A percentile compares a stretch with the other conserved stretches of the same genome.
phyloP scores from a whole-genome alignment of 768 basidiomycete genomes.

The Cyclocybe aegerita region DNA sequence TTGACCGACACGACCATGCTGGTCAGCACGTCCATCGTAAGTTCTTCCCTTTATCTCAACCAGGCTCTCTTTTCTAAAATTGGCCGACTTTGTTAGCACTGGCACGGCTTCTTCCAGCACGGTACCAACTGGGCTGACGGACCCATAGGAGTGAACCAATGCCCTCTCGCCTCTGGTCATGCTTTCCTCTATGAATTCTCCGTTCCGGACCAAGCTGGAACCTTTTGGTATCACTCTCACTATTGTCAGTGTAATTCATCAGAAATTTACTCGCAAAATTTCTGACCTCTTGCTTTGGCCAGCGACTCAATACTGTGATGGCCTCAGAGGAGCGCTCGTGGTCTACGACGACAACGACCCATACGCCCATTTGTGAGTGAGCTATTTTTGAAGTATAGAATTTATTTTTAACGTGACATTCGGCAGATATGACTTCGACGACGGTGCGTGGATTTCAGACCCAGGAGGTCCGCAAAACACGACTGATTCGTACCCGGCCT shows the following conservation, averaged over 20 bases:
- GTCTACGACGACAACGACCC: slow-evolving; percentile 44
- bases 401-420: background rate
- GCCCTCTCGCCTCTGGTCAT: slow-evolving; percentile 37
- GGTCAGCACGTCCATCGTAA: slow-evolving; percentile 46
- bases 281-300: background rate
- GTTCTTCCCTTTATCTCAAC: slow-evolving; percentile 7
- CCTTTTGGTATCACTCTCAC: slow-evolving; percentile 39
- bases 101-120: slow-evolving; percentile 38
- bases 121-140: slow-evolving; percentile 39
- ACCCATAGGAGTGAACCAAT: slow-evolving; percentile 33
- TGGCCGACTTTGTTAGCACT: slow-evolving; percentile 31
- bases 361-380: slow-evolving; percentile 10
- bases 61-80: background rate
- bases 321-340: slow-evolving; percentile 46
- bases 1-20: slow-evolving; percentile 49
- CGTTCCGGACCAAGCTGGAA: slow-evolving; percentile 34
- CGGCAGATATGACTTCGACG: slow-evolving; percentile 20
- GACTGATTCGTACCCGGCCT: background rate
- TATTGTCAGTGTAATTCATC: slow-evolving; percentile 17
- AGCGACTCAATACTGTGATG: slow-evolving; percentile 55
- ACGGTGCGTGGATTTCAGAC: slow-evolving; percentile 16
- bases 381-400: background rate
- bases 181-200: slow-evolving; percentile 39
- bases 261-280: slow-evolving; percentile 14
- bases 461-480: background rate